These are phyloP conservation scores for Candida xyloterini DNA, from an alignment of 805 yeast species.

Conservation along the genomic window DNA sequence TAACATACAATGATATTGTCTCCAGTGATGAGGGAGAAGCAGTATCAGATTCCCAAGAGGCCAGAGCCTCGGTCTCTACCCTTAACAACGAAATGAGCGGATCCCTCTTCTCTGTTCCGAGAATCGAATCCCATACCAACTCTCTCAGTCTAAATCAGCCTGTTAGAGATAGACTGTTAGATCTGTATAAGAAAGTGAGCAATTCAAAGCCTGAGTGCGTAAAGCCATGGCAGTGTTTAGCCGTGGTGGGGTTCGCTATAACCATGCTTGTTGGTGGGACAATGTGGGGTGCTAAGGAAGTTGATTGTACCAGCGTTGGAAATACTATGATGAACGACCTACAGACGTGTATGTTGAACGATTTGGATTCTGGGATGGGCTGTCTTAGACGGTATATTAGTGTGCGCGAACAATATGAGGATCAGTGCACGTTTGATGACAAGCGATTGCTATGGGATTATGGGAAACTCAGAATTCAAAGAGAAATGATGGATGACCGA, in stretches of 20 bases:
- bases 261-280: constrained; percentile 11
- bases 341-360: constrained; percentile 8
- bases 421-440: constrained; percentile 13
- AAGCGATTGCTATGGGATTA: constrained; percentile 4
- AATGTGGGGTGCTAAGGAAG: constrained; percentile 4
- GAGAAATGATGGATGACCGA: not conserved
- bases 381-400: constrained; percentile 13
- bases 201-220: constrained; percentile 5
- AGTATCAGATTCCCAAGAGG: not conserved
- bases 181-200: not conserved
- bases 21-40: constrained; percentile 20
- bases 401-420: constrained; percentile 9
- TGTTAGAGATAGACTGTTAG: not conserved
- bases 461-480: constrained; percentile 3
- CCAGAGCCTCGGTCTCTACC: constrained; percentile 20
- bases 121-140: constrained; percentile 5
- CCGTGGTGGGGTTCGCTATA: constrained; percentile 11
- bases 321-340: constrained; percentile 6
- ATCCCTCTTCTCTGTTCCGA: constrained; percentile 17
- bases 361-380: constrained; percentile 7
- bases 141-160: not conserved
- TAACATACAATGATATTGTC: constrained; percentile 19
- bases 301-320: constrained; percentile 9
- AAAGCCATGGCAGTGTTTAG: constrained; percentile 16
- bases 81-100: constrained; percentile 14